Evolutionary conservation across 305 asterid genomes (phyloP), one percentile per base, ranked within the genome.

Genomic region (Striga hermonthica): DNA sequence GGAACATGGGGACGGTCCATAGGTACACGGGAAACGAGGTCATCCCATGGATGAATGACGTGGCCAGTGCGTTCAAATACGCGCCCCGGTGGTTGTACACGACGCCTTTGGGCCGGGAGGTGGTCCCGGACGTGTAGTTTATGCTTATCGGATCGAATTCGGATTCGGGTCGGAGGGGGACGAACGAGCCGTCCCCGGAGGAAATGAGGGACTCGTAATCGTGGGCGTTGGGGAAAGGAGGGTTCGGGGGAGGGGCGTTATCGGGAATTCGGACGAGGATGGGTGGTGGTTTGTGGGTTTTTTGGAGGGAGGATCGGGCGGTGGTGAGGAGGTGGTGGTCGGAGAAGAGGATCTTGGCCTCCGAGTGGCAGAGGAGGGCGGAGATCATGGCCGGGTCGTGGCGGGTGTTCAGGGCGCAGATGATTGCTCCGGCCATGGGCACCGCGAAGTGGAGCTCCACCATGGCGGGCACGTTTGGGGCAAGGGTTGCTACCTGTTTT

Each of bases 1-100:
- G 98, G 64, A 91, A 91, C 98, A 87, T 91, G 0, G 98, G 98
- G n/a, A 89, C 98, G 0, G 98, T 91, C 98, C 95, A 89, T 8
- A 91, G 88, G 74, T 91, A 89, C 66, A 78, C 80, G 0, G 96
- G 95, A 78, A 71, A 67, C 1, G 78, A 56, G 39, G 62, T 39
- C 96, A 86, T 89, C 13, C 82, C 90, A 34, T 91, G 94, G 47
- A 79, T 65, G n/a, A 75, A 81, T 37, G 74, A 9, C 1, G 95
- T 64, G 0, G 89, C 86, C 6, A 91, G 84, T 63, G 98, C 75
- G 38, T 89, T 91, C 14, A 89, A 80, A 58, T 85, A 91, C 0
- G 96, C 95, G 14, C 98, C 98, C 31, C 98, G 64, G 49, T 91
- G 98, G 74, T 77, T 85, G 62, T 81, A 91, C 22, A 91, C 90